Evolutionary conservation across 805 yeast genomes (phyloP).

Genomic region (Wickerhamomyces sydowiorum): DNA sequence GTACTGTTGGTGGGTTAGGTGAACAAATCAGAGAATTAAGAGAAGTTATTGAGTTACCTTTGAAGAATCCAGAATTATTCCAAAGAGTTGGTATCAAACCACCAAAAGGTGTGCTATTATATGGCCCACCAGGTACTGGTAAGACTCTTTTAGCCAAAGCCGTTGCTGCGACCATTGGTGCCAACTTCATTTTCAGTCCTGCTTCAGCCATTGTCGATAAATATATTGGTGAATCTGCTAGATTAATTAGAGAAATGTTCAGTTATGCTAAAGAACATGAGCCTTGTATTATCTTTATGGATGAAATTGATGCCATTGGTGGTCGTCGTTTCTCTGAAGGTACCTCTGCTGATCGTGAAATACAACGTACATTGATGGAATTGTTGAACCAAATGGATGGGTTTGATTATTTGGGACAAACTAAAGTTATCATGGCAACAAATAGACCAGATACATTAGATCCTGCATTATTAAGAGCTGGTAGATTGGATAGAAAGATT

Average conservation of each 20-base stretch:
- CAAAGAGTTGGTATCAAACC: conserved; percentile 95
- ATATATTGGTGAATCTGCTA: conserved; percentile 96
- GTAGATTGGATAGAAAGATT: conserved; percentile 93
- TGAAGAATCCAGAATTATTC: conserved; percentile 95
- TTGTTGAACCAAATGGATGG: conserved; percentile 98
- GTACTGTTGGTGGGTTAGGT: conserved; percentile 91
- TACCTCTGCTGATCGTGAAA: conserved; percentile 97
- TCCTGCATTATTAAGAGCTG: conserved; percentile 96
- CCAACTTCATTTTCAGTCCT: conserved; percentile 96
- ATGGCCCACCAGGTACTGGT: conserved; percentile 99
- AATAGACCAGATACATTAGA: conserved; percentile 97
- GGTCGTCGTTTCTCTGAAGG: conserved; percentile 98
- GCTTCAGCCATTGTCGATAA: conserved; percentile 98
- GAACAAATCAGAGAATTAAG: conserved; percentile 95
- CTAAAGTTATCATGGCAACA: conserved; percentile 98
- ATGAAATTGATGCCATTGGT: conserved; percentile 98
- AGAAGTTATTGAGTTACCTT: conserved; percentile 95
- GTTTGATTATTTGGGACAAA: conserved; percentile 92
- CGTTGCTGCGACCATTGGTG: conserved; percentile 97
- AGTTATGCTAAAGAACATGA: conserved; percentile 97
- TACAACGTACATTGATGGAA: conserved; percentile 97
- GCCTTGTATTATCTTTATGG: conserved; percentile 98
- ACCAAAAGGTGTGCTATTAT: conserved; percentile 95
- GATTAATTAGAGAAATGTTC: conserved; percentile 96
- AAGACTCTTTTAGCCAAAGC: conserved; percentile 95